Percentiles rank a stretch among this genome's conserved stretches.
These are phyloP conservation scores for Pneumocystis canis DNA, from an alignment of 1,139 yeast genomes.

Conservation along the genomic window DNA sequence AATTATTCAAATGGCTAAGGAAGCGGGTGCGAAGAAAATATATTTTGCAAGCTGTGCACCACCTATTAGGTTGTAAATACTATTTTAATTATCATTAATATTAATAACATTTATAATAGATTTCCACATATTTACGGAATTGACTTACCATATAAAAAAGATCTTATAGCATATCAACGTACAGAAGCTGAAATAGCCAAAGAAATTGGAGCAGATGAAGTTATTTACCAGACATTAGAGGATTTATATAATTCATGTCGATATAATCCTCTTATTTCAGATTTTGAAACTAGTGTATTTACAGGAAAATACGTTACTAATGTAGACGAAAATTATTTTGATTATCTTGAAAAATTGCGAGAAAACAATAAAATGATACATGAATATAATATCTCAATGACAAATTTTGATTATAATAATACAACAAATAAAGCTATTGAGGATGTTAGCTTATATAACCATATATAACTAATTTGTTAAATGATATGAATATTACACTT, in stretches of 20 bases:
- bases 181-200: constrained; percentile 57
- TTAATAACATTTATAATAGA: constrained; percentile 23
- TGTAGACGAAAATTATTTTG: constrained; percentile 65
- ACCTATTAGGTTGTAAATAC: constrained; percentile 41
- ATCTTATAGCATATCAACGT: constrained; percentile 75
- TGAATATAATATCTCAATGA: not conserved
- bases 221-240: constrained; percentile 70
- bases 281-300: constrained; percentile 93
- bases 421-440: not conserved
- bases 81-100: not conserved
- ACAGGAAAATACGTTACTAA: constrained; percentile 91
- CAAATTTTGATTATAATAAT: not conserved
- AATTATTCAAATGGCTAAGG: constrained; percentile 92
- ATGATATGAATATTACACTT: not conserved
- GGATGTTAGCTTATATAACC: not conserved
- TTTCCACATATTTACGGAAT: constrained; percentile 93
- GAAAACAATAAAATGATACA: constrained; percentile 39
- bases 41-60: constrained; percentile 97
- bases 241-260: constrained; percentile 71
- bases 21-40: constrained; percentile 89
- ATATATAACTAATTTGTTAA: not conserved
- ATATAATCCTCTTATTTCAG: constrained; percentile 33
- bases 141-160: constrained; percentile 89
- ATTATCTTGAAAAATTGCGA: constrained; percentile 68
- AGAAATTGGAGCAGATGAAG: constrained; percentile 83